Percentiles rank a stretch among this genome's conserved stretches.
These are phyloP conservation scores for Starmerella apis DNA, from an alignment of 805 yeast genomes.

Conservation along the genomic window DNA sequence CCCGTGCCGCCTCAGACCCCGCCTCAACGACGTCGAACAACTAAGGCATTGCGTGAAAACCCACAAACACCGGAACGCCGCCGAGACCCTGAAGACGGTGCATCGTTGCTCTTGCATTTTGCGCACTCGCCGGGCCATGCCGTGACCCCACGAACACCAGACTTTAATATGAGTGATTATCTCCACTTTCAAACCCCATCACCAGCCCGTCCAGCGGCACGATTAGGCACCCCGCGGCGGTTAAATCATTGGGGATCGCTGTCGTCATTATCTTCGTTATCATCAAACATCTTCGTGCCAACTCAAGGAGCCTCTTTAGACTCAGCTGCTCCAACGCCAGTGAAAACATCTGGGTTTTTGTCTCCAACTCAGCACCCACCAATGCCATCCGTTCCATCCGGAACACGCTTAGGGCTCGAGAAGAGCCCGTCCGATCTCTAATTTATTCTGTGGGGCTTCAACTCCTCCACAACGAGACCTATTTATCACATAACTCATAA, in stretches of 20 bases:
- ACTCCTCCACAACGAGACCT: neutral
- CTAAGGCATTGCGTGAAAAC: conserved; percentile 4
- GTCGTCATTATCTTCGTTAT: conserved; percentile 1
- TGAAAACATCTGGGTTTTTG: neutral
- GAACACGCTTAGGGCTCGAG: neutral
- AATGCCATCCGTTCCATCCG: neutral
- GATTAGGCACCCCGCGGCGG: conserved; percentile 5
- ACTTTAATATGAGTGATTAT: conserved; percentile 71
- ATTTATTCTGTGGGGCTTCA: neutral
- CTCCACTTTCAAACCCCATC: conserved; percentile 71
- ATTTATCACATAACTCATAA: neutral
- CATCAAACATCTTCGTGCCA: conserved; percentile 2
- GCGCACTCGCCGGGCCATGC: conserved; percentile 61
- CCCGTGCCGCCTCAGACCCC: conserved; percentile 22
- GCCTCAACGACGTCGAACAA: conserved; percentile 16
- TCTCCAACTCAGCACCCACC: conserved; percentile 1
- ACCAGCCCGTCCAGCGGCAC: conserved; percentile 22
- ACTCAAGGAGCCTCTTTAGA: neutral
- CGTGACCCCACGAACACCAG: conserved; percentile 31
- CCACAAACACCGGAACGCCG: conserved; percentile 29
- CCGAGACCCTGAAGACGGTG: conserved; percentile 47
- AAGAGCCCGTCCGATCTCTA: conserved; percentile 8
- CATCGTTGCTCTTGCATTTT: conserved; percentile 65
- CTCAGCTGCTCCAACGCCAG: neutral
- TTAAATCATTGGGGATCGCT: conserved; percentile 6